Percentiles rank a stretch among this genome's conserved stretches.
phyloP scores from a whole-genome alignment of 306 rosid genomes.

The Rosa lucieae region DNA sequence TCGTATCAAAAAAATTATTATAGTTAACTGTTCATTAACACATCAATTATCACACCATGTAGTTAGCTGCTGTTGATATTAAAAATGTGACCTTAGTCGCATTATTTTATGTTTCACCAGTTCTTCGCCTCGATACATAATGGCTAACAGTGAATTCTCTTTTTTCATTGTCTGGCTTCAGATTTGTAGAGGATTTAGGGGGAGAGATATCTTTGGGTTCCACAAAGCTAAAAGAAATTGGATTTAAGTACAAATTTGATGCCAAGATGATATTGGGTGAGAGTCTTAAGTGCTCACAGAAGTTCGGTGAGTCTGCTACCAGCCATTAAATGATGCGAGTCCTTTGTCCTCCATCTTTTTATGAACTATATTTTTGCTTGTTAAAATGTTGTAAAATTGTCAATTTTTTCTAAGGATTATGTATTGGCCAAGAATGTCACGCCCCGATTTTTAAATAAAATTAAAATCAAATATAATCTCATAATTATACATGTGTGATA shows the following conservation, averaged over 20 bases:
- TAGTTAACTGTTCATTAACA: neutral
- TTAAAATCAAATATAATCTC: too few relatives aligned
- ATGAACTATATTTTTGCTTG: neutral
- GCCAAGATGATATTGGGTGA: constrained; percentile 32
- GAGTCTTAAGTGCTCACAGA: neutral
- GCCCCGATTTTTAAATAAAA: too few relatives aligned
- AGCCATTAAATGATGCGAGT: neutral
- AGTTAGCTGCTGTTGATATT: neutral
- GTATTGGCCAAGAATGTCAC: neutral
- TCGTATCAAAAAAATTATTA: neutral
- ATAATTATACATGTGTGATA: too few relatives aligned
- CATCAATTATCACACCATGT: neutral
- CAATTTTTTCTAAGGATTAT: too few relatives aligned
- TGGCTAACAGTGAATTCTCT: neutral
- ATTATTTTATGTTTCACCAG: neutral
- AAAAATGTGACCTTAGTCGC: neutral
- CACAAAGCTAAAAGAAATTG: constrained; percentile 18
- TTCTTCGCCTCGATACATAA: neutral
- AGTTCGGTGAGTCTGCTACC: neutral
- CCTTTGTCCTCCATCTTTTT: neutral
- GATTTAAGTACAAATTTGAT: constrained; percentile 27
- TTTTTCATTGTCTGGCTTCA: constrained; percentile 7
- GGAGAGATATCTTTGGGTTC: constrained; percentile 25
- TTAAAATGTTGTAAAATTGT: neutral
- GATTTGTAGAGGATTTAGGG: constrained; percentile 18